Percentiles rank a stretch among this genome's conserved stretches.
These are phyloP conservation scores for Aciculosporium take DNA, from an alignment of 2,329 filamentous ascomycete genomes.

Conservation along the genomic window DNA sequence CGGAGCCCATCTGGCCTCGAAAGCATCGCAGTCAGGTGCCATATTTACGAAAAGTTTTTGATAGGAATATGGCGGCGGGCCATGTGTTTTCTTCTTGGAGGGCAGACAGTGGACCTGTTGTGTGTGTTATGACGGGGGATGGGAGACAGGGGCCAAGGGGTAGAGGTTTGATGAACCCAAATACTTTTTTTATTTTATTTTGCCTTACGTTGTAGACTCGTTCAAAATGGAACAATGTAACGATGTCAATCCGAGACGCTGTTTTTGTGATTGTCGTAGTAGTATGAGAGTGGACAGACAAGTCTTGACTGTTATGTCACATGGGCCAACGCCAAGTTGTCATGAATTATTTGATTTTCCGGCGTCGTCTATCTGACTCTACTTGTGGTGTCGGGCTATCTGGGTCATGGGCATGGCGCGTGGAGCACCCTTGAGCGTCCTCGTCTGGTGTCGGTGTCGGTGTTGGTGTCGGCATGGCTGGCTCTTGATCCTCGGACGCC, in stretches of 20 bases:
- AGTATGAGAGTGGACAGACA: not conserved
- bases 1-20: slow-evolving; percentile 30
- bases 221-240: slow-evolving; percentile 9
- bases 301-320: not conserved
- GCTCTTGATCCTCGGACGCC: not conserved
- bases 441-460: not conserved
- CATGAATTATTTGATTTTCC: not conserved
- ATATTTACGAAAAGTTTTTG: slow-evolving; percentile 44
- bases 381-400: not conserved
- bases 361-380: not conserved
- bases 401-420: not conserved
- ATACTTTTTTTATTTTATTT: slow-evolving; percentile 27
- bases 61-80: slow-evolving; percentile 38
- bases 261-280: not conserved
- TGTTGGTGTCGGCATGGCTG: not conserved
- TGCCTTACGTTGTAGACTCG: slow-evolving; percentile 24
- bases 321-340: not conserved
- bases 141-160: slow-evolving; percentile 33
- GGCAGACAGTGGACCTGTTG: slow-evolving; percentile 32
- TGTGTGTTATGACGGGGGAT: slow-evolving; percentile 37
- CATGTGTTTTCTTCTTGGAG: slow-evolving; percentile 30
- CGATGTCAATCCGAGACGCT: not conserved
- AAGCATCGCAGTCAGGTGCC: slow-evolving; percentile 36
- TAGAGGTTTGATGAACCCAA: slow-evolving; percentile 42
- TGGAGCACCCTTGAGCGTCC: not conserved